These are phyloP conservation scores for Lentinula boryana DNA, from an alignment of 768 basidiomycete genomes.

Conservation along the genomic window DNA sequence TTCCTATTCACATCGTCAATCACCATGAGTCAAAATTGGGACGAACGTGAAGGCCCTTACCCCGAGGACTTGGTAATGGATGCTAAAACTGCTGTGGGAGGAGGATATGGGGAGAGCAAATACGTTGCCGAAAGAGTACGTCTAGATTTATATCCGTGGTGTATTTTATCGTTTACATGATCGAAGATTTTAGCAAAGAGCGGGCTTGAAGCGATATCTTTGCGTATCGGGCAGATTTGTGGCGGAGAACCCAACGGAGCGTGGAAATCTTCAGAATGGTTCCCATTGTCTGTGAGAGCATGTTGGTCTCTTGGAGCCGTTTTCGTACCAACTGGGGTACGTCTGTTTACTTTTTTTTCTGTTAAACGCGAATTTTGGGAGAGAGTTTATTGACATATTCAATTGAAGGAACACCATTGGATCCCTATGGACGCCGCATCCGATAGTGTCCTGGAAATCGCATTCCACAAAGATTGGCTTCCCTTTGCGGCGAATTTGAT, in stretches of 20 bases:
- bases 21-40: slow-evolving; percentile 17
- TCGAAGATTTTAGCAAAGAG: slow-evolving; percentile 22
- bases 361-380: no score
- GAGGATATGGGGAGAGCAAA: slow-evolving; percentile 31
- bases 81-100: slow-evolving; percentile 20
- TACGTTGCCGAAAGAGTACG: slow-evolving; percentile 29
- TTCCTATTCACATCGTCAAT: slow-evolving; percentile 27
- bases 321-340: not conserved
- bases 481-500: not conserved
- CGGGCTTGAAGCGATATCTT: slow-evolving; percentile 22
- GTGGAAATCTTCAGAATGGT: slow-evolving; percentile 34
- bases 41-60: slow-evolving; percentile 14
- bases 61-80: slow-evolving; percentile 21
- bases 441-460: not conserved
- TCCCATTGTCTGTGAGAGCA: slow-evolving; percentile 33
- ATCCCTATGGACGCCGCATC: not conserved
- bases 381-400: no score
- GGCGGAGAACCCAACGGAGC: slow-evolving; percentile 28
- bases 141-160: not conserved
- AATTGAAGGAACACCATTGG: not conserved
- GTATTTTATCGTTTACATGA: not conserved
- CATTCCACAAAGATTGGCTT: not conserved
- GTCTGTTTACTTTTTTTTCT: no score
- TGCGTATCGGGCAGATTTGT: slow-evolving; percentile 31
- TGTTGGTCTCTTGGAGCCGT: slow-evolving; percentile 15